These are phyloP conservation scores for Aspergillus chevalieri DNA, from an alignment of 2,329 filamentous ascomycete genomes.

Conservation along the genomic window DNA sequence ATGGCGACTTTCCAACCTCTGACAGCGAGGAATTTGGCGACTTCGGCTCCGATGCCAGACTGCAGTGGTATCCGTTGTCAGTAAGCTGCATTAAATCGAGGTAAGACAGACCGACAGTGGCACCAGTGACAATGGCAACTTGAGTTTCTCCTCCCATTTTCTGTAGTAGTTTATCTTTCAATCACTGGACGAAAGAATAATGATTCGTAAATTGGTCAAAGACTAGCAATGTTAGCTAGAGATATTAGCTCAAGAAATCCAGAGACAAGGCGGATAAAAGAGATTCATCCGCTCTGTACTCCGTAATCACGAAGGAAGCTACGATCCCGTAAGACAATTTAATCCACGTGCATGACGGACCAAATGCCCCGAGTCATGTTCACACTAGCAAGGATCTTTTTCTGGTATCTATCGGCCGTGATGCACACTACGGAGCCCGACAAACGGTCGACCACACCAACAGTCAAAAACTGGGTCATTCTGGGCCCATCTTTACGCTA, in stretches of 20 bases:
- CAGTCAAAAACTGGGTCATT: background rate
- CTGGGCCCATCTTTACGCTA: background rate
- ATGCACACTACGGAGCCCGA: background rate
- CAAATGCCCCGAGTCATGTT: background rate
- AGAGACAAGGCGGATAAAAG: background rate
- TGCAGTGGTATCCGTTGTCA: slow-evolving; percentile 14
- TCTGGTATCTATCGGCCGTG: background rate
- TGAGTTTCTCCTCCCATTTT: slow-evolving; percentile 11
- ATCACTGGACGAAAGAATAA: too few species aligned
- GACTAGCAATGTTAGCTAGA: background rate
- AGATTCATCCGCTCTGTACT: background rate
- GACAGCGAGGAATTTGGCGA: slow-evolving; percentile 32
- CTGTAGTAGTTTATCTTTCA: background rate
- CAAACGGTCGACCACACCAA: background rate
- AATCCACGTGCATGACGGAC: background rate
- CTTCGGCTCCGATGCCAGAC: slow-evolving; percentile 45
- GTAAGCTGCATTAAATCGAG: background rate
- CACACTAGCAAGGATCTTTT: background rate
- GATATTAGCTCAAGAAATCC: background rate
- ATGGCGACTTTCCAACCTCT: slow-evolving; percentile 29
- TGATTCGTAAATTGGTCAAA: too few species aligned
- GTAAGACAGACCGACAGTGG: slow-evolving; percentile 28
- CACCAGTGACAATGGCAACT: slow-evolving; percentile 39
- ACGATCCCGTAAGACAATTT: background rate
- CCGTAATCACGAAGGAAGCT: background rate